A percentile compares a stretch with the other conserved stretches of the same genome.
Evolutionary conservation across 306 rosid genomes (phyloP).

Genomic region (Prinsepia uniflora): DNA sequence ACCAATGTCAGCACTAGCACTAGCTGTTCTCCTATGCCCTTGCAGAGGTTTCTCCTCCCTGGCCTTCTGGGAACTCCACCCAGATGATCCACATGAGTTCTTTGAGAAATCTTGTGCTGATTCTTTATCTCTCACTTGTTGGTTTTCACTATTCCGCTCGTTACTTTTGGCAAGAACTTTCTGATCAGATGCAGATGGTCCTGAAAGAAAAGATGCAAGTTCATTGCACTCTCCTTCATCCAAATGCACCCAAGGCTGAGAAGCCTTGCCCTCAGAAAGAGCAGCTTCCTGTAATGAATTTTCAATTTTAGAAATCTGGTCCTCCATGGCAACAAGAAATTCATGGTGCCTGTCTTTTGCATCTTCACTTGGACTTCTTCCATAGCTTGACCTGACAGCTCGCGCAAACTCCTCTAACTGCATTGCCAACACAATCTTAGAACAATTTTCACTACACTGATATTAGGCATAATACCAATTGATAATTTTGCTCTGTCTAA

Average conservation of each 20-base stretch:
- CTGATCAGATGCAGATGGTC: slow-evolving; percentile 31
- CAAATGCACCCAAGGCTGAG: slow-evolving; percentile 68
- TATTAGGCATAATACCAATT: background rate
- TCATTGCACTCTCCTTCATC: slow-evolving; percentile 83
- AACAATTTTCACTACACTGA: slow-evolving; percentile 16
- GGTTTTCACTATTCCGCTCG: slow-evolving; percentile 31
- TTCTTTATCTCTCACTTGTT: slow-evolving; percentile 32
- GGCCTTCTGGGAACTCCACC: slow-evolving; percentile 29
- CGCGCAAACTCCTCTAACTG: slow-evolving; percentile 85
- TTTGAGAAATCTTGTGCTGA: slow-evolving; percentile 27
- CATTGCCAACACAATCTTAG: slow-evolving; percentile 33
- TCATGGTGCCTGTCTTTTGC: slow-evolving; percentile 67
- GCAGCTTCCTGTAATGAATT: slow-evolving; percentile 45
- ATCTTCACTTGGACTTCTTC: slow-evolving; percentile 47
- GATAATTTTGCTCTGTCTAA: background rate
- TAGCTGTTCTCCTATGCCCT: slow-evolving; percentile 90
- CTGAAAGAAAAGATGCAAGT: slow-evolving; percentile 78
- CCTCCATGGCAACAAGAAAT: slow-evolving; percentile 61
- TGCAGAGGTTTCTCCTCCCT: slow-evolving; percentile 44
- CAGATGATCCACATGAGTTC: slow-evolving; percentile 34
- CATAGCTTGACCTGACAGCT: slow-evolving; percentile 68
- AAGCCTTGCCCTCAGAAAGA: slow-evolving; percentile 43
- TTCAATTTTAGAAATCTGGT: slow-evolving; percentile 51
- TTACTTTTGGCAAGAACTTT: slow-evolving; percentile 22
- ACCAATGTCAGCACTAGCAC: slow-evolving; percentile 79